phyloP scores from a whole-genome alignment of 2,329 filamentous ascomycete species.

The Mycosphaerella arachidis region DNA sequence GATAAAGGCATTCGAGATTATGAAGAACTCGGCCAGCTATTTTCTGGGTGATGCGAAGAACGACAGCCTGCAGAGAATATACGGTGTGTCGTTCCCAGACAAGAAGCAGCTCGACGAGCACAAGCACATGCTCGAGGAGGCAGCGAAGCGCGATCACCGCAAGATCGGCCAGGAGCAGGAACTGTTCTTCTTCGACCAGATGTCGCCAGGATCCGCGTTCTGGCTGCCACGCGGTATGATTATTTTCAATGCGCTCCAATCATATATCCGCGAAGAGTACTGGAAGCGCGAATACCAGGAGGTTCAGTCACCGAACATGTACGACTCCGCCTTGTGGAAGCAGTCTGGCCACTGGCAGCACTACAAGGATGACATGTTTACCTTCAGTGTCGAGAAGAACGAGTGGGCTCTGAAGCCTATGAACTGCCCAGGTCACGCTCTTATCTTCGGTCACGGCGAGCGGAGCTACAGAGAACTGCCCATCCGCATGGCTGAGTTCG shows the following conservation, averaged over 20 bases:
- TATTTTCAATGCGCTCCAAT: slow-evolving; percentile 85
- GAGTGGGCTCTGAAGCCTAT: slow-evolving; percentile 87
- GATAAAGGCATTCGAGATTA: slow-evolving; percentile 90
- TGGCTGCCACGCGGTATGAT: slow-evolving; percentile 74
- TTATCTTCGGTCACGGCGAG: slow-evolving; percentile 78
- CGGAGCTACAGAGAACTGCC: slow-evolving; percentile 87
- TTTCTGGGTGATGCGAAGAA: slow-evolving; percentile 92
- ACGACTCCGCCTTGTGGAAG: slow-evolving; percentile 89
- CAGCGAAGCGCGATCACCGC: slow-evolving; percentile 93
- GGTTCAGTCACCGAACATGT: slow-evolving; percentile 95
- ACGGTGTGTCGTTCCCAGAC: slow-evolving; percentile 93
- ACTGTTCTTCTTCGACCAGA: slow-evolving; percentile 92
- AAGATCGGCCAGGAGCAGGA: slow-evolving; percentile 94
- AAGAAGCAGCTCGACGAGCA: slow-evolving; percentile 85
- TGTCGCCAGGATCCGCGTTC: slow-evolving; percentile 90
- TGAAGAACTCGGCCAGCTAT: slow-evolving; percentile 82
- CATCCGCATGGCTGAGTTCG: slow-evolving; percentile 90
- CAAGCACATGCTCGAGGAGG: slow-evolving; percentile 92
- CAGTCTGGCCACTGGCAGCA: slow-evolving; percentile 90
- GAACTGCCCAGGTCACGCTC: slow-evolving; percentile 95
- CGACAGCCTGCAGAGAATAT: slow-evolving; percentile 92
- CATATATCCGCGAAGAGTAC: slow-evolving; percentile 80
- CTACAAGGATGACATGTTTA: slow-evolving; percentile 94
- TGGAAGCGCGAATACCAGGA: slow-evolving; percentile 91
- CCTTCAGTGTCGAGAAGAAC: slow-evolving; percentile 78